These are phyloP conservation scores for Exophiala calicioides DNA, from an alignment of 2,329 filamentous ascomycete genomes.

Conservation along the genomic window DNA sequence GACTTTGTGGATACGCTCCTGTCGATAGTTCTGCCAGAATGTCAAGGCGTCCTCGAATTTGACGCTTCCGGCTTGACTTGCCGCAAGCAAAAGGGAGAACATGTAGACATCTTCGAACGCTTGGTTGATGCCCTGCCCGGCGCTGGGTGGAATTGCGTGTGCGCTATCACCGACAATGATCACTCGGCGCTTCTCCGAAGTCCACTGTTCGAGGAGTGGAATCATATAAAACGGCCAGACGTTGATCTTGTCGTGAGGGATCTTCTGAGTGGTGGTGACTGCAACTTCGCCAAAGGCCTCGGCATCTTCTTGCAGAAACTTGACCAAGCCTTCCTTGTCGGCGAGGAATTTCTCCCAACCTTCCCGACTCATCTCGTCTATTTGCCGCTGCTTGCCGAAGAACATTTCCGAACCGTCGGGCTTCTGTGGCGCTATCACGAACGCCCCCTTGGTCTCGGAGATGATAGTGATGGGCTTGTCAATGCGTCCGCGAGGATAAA, in stretches of 20 bases:
- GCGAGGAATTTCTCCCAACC: slow-evolving; percentile 38
- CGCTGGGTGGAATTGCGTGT: slow-evolving; percentile 57
- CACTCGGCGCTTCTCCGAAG: slow-evolving; percentile 51
- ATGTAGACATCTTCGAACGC: slow-evolving; percentile 58
- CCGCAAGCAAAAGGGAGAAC: slow-evolving; percentile 45
- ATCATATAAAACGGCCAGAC: slow-evolving; percentile 55
- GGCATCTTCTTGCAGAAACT: slow-evolving; percentile 23
- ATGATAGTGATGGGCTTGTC: slow-evolving; percentile 20
- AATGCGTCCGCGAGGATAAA: slow-evolving; percentile 11
- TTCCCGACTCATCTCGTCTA: slow-evolving; percentile 36
- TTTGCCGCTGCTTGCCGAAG: slow-evolving; percentile 39
- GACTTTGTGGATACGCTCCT: slow-evolving; percentile 51
- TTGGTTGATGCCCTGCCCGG: slow-evolving; percentile 58
- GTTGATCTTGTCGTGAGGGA: slow-evolving; percentile 30
- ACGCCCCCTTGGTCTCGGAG: slow-evolving; percentile 34
- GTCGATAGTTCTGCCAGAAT: slow-evolving; percentile 52
- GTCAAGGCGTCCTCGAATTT: slow-evolving; percentile 20
- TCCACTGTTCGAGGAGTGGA: slow-evolving; percentile 52
- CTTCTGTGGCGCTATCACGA: slow-evolving; percentile 43
- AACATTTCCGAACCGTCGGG: slow-evolving; percentile 38
- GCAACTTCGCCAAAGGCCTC: slow-evolving; percentile 18
- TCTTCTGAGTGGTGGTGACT: slow-evolving; percentile 17
- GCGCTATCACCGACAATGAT: slow-evolving; percentile 60
- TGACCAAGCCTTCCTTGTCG: slow-evolving; percentile 33
- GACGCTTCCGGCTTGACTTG: slow-evolving; percentile 8